Evolutionary conservation across 1,284 basidiomycete species (phyloP).

Genomic region (Heterobasidion annosum): DNA sequence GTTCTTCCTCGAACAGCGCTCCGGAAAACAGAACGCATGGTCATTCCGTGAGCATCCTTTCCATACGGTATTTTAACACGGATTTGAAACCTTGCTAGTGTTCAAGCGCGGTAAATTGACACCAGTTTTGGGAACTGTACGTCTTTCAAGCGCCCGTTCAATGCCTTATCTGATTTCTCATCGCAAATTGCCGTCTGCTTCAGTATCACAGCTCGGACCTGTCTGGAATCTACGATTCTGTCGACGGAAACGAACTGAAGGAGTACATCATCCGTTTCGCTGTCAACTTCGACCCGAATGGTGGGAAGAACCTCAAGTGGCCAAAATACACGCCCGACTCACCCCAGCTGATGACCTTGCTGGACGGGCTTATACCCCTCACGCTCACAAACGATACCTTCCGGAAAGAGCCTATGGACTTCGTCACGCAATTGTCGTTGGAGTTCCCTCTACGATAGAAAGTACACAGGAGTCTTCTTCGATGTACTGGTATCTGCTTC

Average conservation of each 20-base stretch:
- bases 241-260: slow-evolving; percentile 4
- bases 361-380: slow-evolving; percentile 18
- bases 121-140: neutral
- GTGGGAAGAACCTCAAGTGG: slow-evolving; percentile 28
- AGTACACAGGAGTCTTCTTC: too few species aligned
- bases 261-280: slow-evolving; percentile 23
- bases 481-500: too few species aligned
- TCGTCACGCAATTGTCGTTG: neutral
- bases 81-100: neutral
- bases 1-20: slow-evolving; percentile 8
- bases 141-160: neutral
- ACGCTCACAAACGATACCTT: neutral
- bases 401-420: neutral
- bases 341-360: slow-evolving; percentile 34
- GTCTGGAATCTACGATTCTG: neutral
- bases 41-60: slow-evolving; percentile 6
- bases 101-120: neutral
- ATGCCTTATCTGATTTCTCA: neutral
- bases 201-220: neutral
- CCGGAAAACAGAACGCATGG: slow-evolving; percentile 9
- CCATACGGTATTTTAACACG: neutral
- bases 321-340: slow-evolving; percentile 32
- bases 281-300: slow-evolving; percentile 38
- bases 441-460: neutral
- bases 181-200: neutral